Conservation (phyloP, 139 green algal species). For the Volvox africanus region DNA sequence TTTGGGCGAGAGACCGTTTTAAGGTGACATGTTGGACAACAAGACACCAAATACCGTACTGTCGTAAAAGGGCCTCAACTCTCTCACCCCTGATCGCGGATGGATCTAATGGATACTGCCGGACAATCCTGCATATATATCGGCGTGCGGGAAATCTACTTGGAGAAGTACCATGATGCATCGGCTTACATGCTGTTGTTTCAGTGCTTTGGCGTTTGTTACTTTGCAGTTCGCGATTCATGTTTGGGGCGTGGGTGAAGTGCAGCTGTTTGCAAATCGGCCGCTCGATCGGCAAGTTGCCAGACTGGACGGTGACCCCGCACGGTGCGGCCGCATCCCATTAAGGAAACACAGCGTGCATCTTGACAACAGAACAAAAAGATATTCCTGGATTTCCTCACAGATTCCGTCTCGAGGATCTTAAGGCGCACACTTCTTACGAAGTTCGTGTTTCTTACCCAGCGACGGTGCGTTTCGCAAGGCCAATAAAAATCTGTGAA, state of each 20-base stretch:
- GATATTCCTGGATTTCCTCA: neutral
- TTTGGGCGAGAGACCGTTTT: too few species aligned
- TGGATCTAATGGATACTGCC: too few species aligned
- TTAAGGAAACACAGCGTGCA: neutral
- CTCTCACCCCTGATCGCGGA: too few species aligned
- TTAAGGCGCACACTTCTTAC: slow-evolving; percentile 54
- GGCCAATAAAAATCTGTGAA: too few species aligned
- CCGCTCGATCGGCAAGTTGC: neutral
- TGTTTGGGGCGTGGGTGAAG: neutral
- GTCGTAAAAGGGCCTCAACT: too few species aligned
- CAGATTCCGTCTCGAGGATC: slow-evolving; percentile 40
- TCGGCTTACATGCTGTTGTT: too few species aligned
- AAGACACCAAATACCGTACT: too few species aligned
- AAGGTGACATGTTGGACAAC: too few species aligned
- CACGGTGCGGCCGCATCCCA: neutral
- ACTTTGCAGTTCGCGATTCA: neutral
- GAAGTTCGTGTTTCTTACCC: slow-evolving; percentile 67
- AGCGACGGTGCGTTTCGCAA: slow-evolving; percentile 48
- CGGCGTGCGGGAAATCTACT: too few species aligned
- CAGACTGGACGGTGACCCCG: neutral
- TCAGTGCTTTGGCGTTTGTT: neutral
- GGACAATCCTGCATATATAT: too few species aligned
- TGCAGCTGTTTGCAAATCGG: neutral
- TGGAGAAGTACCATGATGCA: too few species aligned
- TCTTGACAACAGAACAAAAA: neutral